phyloP scores from a whole-genome alignment of 139 green algal genomes.

The Auxenochlorella protothecoides region DNA sequence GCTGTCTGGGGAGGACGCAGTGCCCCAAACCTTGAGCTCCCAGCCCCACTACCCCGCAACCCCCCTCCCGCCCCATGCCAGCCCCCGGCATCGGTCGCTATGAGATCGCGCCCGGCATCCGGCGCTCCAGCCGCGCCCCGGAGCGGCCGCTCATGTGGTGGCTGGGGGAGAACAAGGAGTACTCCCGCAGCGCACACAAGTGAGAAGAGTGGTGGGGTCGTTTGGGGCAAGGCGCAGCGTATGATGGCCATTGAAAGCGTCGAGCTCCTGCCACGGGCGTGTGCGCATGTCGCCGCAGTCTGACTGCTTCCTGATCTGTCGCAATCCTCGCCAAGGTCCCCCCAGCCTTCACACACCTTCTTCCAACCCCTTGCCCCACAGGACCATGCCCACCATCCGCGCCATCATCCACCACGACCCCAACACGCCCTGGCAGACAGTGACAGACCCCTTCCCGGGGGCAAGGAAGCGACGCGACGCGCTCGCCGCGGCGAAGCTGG shows the following conservation, averaged over 20 bases:
- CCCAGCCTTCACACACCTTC: background rate
- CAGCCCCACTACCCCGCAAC: too few relatives aligned
- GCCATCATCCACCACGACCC: conserved; percentile 12
- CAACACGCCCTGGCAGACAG: conserved; percentile 25
- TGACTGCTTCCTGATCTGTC: too few relatives aligned
- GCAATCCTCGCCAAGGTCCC: background rate
- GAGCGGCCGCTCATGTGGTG: conserved; percentile 27
- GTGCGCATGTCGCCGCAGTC: too few relatives aligned
- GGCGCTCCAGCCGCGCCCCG: conserved; percentile 8
- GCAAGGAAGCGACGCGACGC: conserved; percentile 6
- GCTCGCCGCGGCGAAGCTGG: conserved; percentile 1
- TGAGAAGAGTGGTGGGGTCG: background rate
- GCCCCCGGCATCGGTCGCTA: conserved; percentile 8
- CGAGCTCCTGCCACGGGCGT: too few relatives aligned
- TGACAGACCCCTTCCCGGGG: conserved; percentile 11
- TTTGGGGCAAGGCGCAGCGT: too few relatives aligned
- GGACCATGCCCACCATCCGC: conserved; percentile 28
- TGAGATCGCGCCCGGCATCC: conserved; percentile 19
- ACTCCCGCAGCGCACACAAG: conserved; percentile 15
- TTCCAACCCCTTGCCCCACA: background rate
- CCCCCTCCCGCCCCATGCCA: too few relatives aligned
- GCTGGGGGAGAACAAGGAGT: conserved; percentile 26
- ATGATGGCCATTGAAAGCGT: too few relatives aligned
- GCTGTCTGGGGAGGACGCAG: too few relatives aligned
- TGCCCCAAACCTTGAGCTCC: too few relatives aligned